Percentiles rank a stretch among this genome's conserved stretches.
Evolutionary conservation across 208 protist genomes (phyloP).

Genomic region (Acanthamoeba triangularis): DNA sequence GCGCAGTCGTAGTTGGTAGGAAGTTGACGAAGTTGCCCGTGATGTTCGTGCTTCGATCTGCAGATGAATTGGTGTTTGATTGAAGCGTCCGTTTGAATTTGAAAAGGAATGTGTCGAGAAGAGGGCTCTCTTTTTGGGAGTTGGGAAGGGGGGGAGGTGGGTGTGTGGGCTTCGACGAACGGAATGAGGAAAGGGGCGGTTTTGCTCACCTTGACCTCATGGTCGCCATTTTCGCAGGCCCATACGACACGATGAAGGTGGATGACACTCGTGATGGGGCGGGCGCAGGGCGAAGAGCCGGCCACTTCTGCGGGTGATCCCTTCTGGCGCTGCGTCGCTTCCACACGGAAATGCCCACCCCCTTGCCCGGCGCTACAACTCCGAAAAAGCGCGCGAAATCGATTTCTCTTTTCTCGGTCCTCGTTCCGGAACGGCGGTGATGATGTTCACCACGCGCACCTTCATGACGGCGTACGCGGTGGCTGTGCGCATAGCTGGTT

Average conservation of each 20-base stretch:
- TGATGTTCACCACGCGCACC: too few relatives aligned
- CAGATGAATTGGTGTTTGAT: not conserved
- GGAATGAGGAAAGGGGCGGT: not conserved
- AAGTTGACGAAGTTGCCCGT: not conserved
- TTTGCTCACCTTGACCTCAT: not conserved
- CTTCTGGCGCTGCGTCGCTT: not conserved
- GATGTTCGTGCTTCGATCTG: not conserved
- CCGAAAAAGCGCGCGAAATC: not conserved
- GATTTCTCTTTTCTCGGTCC: not conserved
- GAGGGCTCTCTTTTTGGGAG: too few relatives aligned
- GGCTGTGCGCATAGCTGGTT: too few relatives aligned
- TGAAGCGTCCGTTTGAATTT: not conserved
- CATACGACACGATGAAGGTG: not conserved
- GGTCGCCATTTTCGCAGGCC: not conserved
- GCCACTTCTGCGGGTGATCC: not conserved
- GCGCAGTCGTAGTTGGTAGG: too few relatives aligned
- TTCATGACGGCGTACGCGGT: too few relatives aligned
- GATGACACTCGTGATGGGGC: constrained; percentile 2
- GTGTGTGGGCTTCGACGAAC: not conserved
- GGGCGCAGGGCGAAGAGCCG: not conserved
- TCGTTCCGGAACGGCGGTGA: not conserved
- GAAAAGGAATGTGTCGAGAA: not conserved
- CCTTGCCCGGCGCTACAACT: not conserved
- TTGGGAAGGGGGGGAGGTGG: too few relatives aligned
- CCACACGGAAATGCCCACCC: not conserved